Conservation (phyloP, 2,329 filamentous ascomycete species). For the Rhynchosporium graminicola region DNA sequence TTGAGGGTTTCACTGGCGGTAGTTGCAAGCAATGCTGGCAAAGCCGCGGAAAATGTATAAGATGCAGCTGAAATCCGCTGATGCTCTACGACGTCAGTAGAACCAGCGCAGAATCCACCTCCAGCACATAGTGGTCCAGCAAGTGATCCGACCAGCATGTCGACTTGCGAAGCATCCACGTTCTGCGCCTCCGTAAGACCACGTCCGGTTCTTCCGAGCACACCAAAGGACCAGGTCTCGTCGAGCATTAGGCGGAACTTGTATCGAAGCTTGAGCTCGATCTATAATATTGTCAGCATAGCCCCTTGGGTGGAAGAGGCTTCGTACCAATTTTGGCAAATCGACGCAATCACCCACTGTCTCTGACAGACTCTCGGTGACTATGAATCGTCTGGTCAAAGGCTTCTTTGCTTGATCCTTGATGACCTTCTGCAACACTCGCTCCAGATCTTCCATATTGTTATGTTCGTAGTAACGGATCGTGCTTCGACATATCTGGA, state of each 20-base stretch:
- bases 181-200: conserved; percentile 96
- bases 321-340: conserved; percentile 74
- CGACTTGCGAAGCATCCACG: conserved; percentile 87
- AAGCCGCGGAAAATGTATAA: conserved; percentile 93
- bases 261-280: conserved; percentile 93
- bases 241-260: conserved; percentile 98
- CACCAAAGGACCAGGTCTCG: conserved; percentile 96
- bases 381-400: conserved; percentile 89
- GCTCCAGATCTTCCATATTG: conserved; percentile 90
- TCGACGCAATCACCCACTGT: conserved; percentile 82
- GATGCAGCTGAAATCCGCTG: conserved; percentile 90
- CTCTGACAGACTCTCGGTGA: conserved; percentile 94
- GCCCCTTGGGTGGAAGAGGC: not conserved
- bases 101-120: conserved; percentile 93
- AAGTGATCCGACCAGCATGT: conserved; percentile 96
- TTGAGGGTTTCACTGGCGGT: conserved; percentile 90
- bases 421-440: conserved; percentile 78
- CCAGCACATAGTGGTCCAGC: conserved; percentile 88
- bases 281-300: conserved; percentile 45
- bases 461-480: conserved; percentile 96
- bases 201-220: conserved; percentile 86
- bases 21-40: conserved; percentile 93
- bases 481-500: conserved; percentile 88
- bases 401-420: conserved; percentile 84
- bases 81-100: conserved; percentile 89